Percentiles rank a stretch among this genome's conserved stretches.
Evolutionary conservation across 768 basidiomycete species (phyloP).

Genomic region (Xerocomus spinulosus): DNA sequence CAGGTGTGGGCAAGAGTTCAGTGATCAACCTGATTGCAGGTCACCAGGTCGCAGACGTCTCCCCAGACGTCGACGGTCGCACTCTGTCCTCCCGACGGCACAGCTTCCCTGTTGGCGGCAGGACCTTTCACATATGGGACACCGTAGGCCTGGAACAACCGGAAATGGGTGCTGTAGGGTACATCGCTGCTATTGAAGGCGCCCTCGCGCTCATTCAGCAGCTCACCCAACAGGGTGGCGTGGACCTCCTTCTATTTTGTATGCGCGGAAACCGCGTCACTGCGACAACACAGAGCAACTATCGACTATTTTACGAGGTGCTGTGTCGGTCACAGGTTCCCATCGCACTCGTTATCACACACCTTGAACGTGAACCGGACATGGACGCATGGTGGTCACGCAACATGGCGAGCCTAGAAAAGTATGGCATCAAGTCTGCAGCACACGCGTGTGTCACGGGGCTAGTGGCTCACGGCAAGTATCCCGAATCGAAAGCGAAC

Average conservation of each 20-base stretch:
- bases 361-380: slow-evolving; percentile 37
- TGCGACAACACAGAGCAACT: slow-evolving; percentile 34
- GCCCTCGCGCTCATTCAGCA: slow-evolving; percentile 31
- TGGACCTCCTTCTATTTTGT: slow-evolving; percentile 39
- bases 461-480: slow-evolving; percentile 11
- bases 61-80: slow-evolving; percentile 26
- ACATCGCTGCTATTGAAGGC: slow-evolving; percentile 26
- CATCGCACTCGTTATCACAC: slow-evolving; percentile 33
- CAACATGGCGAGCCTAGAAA: slow-evolving; percentile 20
- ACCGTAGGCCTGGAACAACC: slow-evolving; percentile 32
- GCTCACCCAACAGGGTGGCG: slow-evolving; percentile 28
- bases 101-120: slow-evolving; percentile 15
- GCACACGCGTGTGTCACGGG: slow-evolving; percentile 34
- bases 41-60: slow-evolving; percentile 12
- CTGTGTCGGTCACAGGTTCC: too few species aligned
- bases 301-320: slow-evolving; percentile 35
- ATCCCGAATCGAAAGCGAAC: slow-evolving; percentile 13
- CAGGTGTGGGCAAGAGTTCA: slow-evolving; percentile 32
- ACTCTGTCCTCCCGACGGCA: slow-evolving; percentile 32
- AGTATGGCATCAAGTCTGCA: slow-evolving; percentile 16
- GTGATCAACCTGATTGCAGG: slow-evolving; percentile 31
- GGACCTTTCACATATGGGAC: slow-evolving; percentile 25
- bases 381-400: too few species aligned
- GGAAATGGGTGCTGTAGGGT: slow-evolving; percentile 14
- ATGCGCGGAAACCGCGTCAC: slow-evolving; percentile 37